Base-by-base conservation (phyloP, 768 basidiomycete species). In the Punctularia strigosozonata region DNA sequence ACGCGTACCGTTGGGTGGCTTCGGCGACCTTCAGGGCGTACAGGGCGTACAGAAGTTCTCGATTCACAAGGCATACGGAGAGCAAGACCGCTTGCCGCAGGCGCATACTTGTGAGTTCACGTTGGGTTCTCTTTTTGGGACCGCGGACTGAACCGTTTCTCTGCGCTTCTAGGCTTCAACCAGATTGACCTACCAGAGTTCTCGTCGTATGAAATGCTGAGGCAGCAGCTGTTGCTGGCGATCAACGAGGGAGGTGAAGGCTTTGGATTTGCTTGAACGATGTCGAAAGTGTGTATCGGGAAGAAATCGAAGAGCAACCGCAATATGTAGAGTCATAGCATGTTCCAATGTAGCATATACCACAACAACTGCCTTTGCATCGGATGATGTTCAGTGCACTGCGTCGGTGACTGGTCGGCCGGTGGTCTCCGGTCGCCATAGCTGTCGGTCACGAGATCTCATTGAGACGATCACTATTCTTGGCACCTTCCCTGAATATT, bases 191-290 rank as follows among this genome's bases (percentile, higher is more conserved):
- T 99, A 31, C 92, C 94, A 0, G 84, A 85, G 47, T 98, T 94
- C 57, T 82, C 87, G 2, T 89, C 87, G 14, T 98, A 99, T 53
- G 95, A 99, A 56, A 91, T 91, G 73, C 72, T 99, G 45, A 77
- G 95, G 20, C 84, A 86, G 46, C 88, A 88, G 56, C 59, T 99
- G 25, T 60, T 92, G 39, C 68, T 94, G 46, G 89, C 94, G 25
- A 94, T 98, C 53, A 90, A 85, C 50, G 95, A 98, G 59, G 92
- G 91, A 37, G 88, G 87, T 17, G 89, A 92, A 64, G 89, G 89
- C 31, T 98, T 98, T 58, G 94, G 88, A 38, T 92, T 92, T 58
- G 73, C 71, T 46, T 76, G 53, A 49, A 22, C n/a, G n/a, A n/a
- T n/a, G n/a, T n/a, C n/a, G n/a, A n/a, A n/a, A n/a, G n/a, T n/a